phyloP scores from a whole-genome alignment of 1,139 yeast species.

The Sugiyamaella neomexicana region DNA sequence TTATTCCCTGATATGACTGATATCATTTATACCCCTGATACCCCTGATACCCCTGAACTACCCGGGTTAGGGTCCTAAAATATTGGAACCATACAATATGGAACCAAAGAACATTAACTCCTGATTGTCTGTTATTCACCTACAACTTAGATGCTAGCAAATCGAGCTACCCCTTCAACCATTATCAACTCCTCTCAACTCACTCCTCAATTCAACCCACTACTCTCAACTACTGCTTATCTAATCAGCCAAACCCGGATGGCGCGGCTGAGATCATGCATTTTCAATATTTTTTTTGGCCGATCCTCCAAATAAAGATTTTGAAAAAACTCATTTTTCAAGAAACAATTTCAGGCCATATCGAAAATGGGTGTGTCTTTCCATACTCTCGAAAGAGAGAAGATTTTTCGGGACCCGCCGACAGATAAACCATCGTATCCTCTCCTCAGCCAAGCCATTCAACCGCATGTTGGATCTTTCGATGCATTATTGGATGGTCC shows the following conservation, averaged over 20 bases:
- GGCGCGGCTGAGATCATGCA: conserved; percentile 6
- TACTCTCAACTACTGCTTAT: neutral
- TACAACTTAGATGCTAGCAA: no score
- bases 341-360: neutral
- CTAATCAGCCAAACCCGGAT: conserved; percentile 8
- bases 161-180: no score
- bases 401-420: conserved; percentile 84
- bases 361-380: conserved; percentile 49
- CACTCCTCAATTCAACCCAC: no score
- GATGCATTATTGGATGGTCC: conserved; percentile 87
- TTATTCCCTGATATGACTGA: no score
- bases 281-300: conserved; percentile 5
- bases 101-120: no score
- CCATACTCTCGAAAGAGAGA: conserved; percentile 85
- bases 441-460: conserved; percentile 79
- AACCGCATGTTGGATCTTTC: conserved; percentile 95
- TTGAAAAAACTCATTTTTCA: neutral
- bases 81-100: no score
- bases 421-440: conserved; percentile 82
- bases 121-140: no score
- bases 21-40: no score
- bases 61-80: no score
- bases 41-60: no score
- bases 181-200: no score
- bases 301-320: conserved; percentile 3